These are phyloP conservation scores for Aureobasidium melanogenum DNA, from an alignment of 2,329 filamentous ascomycete genomes.

Conservation along the genomic window DNA sequence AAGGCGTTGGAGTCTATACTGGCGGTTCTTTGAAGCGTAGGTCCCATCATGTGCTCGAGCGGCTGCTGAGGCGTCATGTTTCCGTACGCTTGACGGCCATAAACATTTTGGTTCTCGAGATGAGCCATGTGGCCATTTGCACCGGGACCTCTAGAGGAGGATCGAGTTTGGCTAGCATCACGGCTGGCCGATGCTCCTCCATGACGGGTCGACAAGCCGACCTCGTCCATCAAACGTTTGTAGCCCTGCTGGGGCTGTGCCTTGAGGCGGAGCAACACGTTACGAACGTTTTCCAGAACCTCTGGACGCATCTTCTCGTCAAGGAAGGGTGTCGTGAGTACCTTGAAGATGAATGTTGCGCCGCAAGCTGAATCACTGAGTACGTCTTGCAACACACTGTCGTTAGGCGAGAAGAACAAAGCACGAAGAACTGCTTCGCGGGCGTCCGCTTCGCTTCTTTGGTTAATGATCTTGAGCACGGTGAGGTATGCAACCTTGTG, in stretches of 20 bases:
- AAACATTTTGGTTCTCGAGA: slow-evolving; percentile 25
- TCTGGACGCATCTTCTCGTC: slow-evolving; percentile 83
- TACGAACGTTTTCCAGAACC: slow-evolving; percentile 86
- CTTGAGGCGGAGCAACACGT: slow-evolving; percentile 80
- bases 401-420: slow-evolving; percentile 82
- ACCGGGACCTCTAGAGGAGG: slow-evolving; percentile 25
- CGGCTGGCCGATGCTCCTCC: slow-evolving; percentile 29
- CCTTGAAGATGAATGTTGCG: slow-evolving; percentile 95
- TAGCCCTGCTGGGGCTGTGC: slow-evolving; percentile 92
- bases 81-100: slow-evolving; percentile 28
- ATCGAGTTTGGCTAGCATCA: slow-evolving; percentile 23
- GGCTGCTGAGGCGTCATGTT: slow-evolving; percentile 27
- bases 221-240: slow-evolving; percentile 97
- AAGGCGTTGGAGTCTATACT: slow-evolving; percentile 43
- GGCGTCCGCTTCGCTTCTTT: slow-evolving; percentile 87
- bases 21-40: slow-evolving; percentile 36
- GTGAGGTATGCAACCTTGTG: slow-evolving; percentile 98
- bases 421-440: slow-evolving; percentile 83
- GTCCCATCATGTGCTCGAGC: slow-evolving; percentile 28
- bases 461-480: slow-evolving; percentile 96
- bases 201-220: slow-evolving; percentile 63
- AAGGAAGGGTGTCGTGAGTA: slow-evolving; percentile 93
- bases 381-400: slow-evolving; percentile 82
- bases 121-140: slow-evolving; percentile 26
- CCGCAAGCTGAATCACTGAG: slow-evolving; percentile 85